phyloP scores from a whole-genome alignment of 306 rosid species.

The Rosa lucieae region DNA sequence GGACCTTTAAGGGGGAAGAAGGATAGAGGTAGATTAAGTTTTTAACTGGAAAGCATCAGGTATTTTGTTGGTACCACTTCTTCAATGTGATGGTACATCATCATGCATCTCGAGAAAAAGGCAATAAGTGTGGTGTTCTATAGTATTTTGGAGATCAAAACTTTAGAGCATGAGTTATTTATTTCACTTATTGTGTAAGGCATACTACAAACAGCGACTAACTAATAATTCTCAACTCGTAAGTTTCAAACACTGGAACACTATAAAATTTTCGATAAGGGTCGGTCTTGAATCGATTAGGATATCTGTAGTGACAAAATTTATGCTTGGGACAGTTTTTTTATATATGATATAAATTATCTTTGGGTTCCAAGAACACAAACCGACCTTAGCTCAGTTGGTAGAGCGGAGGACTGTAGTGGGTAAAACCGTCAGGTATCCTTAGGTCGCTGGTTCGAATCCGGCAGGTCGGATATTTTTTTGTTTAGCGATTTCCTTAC shows the following conservation, averaged over 20 bases:
- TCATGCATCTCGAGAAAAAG: too few relatives aligned
- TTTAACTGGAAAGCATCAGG: background rate
- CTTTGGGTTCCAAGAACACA: rapidly evolving
- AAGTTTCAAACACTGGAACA: too few relatives aligned
- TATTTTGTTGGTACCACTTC: background rate
- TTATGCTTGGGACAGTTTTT: too few relatives aligned
- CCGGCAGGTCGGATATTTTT: constrained; percentile 55
- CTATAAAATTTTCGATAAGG: too few relatives aligned
- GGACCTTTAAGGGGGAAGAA: background rate
- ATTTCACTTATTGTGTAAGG: too few relatives aligned
- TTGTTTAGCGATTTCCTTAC: too few relatives aligned
- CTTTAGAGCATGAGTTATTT: too few relatives aligned
- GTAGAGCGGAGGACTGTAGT: constrained; percentile 83
- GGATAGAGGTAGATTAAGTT: background rate
- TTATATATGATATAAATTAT: background rate
- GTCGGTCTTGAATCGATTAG: too few relatives aligned
- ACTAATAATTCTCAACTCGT: too few relatives aligned
- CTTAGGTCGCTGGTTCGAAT: constrained; percentile 77
- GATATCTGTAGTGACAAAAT: too few relatives aligned
- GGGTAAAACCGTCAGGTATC: constrained; percentile 25
- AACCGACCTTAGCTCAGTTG: constrained; percentile 77
- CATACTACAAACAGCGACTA: too few relatives aligned
- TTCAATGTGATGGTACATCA: background rate
- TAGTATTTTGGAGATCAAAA: too few relatives aligned
- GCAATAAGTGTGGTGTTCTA: background rate